Conservation (phyloP, 805 yeast species). For the Saturnispora kantuleensis region DNA sequence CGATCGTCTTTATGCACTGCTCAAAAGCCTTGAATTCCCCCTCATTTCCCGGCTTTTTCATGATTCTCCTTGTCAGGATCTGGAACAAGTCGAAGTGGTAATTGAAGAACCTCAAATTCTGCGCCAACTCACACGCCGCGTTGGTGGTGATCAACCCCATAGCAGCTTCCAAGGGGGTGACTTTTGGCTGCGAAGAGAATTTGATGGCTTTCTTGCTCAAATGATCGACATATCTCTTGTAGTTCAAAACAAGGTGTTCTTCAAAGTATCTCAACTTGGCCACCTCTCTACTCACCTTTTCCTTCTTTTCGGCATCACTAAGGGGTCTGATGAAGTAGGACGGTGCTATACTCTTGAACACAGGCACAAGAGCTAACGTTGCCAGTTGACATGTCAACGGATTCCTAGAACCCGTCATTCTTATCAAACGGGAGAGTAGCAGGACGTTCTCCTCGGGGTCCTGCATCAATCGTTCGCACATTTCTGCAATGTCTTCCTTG, state of each 20-base stretch:
- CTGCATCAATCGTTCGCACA: constrained; percentile 70
- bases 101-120: constrained; percentile 69
- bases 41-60: constrained; percentile 44
- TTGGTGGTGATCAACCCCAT: constrained; percentile 53
- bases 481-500: constrained; percentile 75
- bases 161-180: constrained; percentile 28
- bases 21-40: constrained; percentile 41
- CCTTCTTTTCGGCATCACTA: constrained; percentile 70
- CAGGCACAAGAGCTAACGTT: constrained; percentile 69
- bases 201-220: constrained; percentile 32
- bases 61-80: constrained; percentile 57
- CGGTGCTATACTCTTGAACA: constrained; percentile 79
- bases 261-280: constrained; percentile 71
- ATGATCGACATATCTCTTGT: constrained; percentile 53
- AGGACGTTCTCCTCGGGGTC: constrained; percentile 81
- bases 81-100: constrained; percentile 65
- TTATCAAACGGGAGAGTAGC: constrained; percentile 54
- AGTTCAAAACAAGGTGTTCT: constrained; percentile 61
- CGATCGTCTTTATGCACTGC: constrained; percentile 55
- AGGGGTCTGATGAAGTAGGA: constrained; percentile 79
- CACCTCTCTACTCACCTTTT: constrained; percentile 76
- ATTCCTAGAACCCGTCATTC: constrained; percentile 60
- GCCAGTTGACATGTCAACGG: constrained; percentile 61
- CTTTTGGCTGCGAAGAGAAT: constrained; percentile 24
- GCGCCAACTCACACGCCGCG: constrained; percentile 71